Evolutionary conservation across 2,329 filamentous ascomycete species (phyloP), one percentile per base, ranked within the genome.

Genomic region (Boeremia lycopersici): DNA sequence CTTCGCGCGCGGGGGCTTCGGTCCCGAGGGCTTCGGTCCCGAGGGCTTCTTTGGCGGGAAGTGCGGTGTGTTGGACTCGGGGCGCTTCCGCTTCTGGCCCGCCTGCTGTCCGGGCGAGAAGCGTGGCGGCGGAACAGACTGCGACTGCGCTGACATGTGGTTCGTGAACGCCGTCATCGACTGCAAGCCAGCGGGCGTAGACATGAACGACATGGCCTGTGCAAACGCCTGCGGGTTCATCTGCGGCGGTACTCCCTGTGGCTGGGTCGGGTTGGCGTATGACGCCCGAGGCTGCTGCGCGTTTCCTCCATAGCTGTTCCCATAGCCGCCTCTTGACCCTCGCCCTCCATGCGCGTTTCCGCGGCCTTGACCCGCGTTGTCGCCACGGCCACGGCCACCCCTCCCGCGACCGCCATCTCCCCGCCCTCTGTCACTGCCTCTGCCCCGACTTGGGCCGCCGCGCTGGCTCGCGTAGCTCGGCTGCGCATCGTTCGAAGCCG

Each of bases 1-100:
- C 50, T 74, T 73, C 1, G 67, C 71, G 53, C 66, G 68, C 15
- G 63, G 69, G 17, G 71, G 71, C 45, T 73, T 74, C 4, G 56
- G 57, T 29, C 62, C 61, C 33, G 53, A 48, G 36, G 44, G n/a
- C 10, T 58, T 61, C 15, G n/a, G n/a, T 29, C 62, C 61, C 33
- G 53, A 48, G 36, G 44, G n/a, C 10, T 58, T 61, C 15, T 58
- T 60, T 2, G 53, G 56, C 25, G 60, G 56, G 1, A 40, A 17
- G n/a, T 59, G 58, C 17, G 54, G 46, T 10, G 40, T 56, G 9
- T 45, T 48, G 7, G 63, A 60, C 39, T 72, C 69, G 9, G 55
- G 53, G 29, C 67, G 40, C 15, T 69, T 71, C 45, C 70, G 63
- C 53, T 73, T 74, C 28, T 67, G 65, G n/a, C 62, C 60, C n/a